Evolutionary conservation across 139 green algal genomes (phyloP).

Genomic region (Chlorella sp.): DNA sequence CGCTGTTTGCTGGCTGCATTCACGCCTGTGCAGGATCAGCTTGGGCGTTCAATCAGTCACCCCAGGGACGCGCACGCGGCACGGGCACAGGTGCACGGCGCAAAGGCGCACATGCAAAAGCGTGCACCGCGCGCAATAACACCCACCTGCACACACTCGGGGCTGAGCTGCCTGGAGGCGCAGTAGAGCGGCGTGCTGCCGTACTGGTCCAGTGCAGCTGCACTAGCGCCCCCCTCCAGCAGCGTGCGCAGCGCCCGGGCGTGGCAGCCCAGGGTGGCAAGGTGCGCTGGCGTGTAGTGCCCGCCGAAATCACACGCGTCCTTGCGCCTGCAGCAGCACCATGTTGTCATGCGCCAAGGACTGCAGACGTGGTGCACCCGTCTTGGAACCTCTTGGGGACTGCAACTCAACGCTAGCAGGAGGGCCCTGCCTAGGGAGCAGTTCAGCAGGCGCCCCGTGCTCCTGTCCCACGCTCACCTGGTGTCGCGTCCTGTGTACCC

Average conservation of each 20-base stretch:
- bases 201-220: neutral
- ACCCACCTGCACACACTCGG: conserved; percentile 2
- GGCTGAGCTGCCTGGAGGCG: neutral
- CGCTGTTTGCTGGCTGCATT: no score
- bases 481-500: conserved; percentile 2
- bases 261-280: neutral
- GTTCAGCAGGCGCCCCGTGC: no score
- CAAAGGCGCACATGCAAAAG: no score
- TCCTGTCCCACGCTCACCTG: neutral
- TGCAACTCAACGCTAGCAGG: neutral
- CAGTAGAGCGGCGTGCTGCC: neutral
- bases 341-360: neutral
- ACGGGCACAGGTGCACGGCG: no score
- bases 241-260: neutral
- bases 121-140: no score
- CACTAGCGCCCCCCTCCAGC: neutral
- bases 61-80: no score
- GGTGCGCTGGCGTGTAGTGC: neutral
- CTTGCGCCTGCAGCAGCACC: neutral
- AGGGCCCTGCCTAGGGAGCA: neutral
- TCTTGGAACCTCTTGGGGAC: no score
- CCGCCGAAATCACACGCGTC: neutral
- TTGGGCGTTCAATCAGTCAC: no score
- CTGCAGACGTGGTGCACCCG: neutral
- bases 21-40: no score